Evolutionary conservation across 1,139 yeast species (phyloP).

Genomic region (Candida freyschussii): DNA sequence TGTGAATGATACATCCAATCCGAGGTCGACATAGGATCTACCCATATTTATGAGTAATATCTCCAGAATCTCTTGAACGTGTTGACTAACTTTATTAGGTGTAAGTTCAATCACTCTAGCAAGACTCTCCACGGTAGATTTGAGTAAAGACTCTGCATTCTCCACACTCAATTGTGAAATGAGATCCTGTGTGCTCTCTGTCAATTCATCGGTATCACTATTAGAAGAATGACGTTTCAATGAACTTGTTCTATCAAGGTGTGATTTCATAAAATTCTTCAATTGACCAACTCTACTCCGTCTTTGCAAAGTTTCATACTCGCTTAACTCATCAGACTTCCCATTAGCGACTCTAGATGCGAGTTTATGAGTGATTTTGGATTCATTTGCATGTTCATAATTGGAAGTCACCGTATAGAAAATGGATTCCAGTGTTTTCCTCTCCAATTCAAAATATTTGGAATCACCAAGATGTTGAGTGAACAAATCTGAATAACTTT

Average conservation of each 20-base stretch:
- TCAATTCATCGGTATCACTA: conserved; percentile 11
- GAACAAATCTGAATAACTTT: conserved; percentile 66
- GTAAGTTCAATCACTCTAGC: conserved; percentile 74
- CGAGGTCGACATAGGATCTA: conserved; percentile 66
- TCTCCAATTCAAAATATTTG: conserved; percentile 69
- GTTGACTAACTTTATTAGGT: conserved; percentile 58
- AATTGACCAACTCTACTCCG: conserved; percentile 32
- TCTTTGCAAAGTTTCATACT: conserved; percentile 22
- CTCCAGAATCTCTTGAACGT: conserved; percentile 63
- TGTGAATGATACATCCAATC: conserved; percentile 64
- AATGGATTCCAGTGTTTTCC: conserved; percentile 61
- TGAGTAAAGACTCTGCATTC: conserved; percentile 59
- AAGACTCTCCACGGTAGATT: conserved; percentile 72
- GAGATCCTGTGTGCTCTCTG: conserved; percentile 11
- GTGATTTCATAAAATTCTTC: conserved; percentile 35
- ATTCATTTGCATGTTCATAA: conserved; percentile 50
- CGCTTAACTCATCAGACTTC: conserved; percentile 17
- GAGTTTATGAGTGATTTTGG: conserved; percentile 42
- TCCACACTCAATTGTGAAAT: conserved; percentile 34
- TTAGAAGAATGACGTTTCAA: conserved; percentile 24
- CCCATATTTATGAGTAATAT: conserved; percentile 68
- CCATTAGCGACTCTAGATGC: conserved; percentile 36
- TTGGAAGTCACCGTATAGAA: conserved; percentile 45
- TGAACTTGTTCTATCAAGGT: conserved; percentile 36
- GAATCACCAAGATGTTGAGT: conserved; percentile 65